These are phyloP conservation scores for Talaromyces trachyspermus DNA, from an alignment of 495 filamentous ascomycete species.

Conservation along the genomic window DNA sequence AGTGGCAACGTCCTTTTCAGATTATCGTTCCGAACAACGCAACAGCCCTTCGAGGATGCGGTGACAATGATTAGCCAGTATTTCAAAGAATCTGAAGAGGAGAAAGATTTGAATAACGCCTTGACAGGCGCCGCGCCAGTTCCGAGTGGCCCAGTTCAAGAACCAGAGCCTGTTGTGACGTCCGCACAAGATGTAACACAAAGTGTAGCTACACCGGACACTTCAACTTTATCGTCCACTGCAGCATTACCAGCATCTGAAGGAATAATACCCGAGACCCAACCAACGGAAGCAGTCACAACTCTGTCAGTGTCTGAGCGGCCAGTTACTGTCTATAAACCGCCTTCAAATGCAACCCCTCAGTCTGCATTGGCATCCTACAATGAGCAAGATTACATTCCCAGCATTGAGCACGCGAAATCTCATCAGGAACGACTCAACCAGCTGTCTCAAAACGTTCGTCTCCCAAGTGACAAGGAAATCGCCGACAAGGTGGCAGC, in stretches of 20 bases:
- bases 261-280: slow-evolving; percentile 16
- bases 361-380: slow-evolving; percentile 57
- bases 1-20: slow-evolving; percentile 71
- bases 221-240: slow-evolving; percentile 9
- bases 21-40: slow-evolving; percentile 65
- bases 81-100: slow-evolving; percentile 46
- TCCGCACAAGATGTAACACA: slow-evolving; percentile 13
- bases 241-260: slow-evolving; percentile 19
- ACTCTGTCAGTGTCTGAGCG: slow-evolving; percentile 25
- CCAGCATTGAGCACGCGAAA: slow-evolving; percentile 79
- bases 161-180: slow-evolving; percentile 12
- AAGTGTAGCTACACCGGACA: slow-evolving; percentile 1
- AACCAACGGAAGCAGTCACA: slow-evolving; percentile 12
- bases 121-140: not conserved
- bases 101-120: no score
- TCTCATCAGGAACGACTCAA: slow-evolving; percentile 68
- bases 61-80: slow-evolving; percentile 71
- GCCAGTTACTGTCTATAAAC: slow-evolving; percentile 64
- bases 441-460: slow-evolving; percentile 54
- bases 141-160: slow-evolving; percentile 1
- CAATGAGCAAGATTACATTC: slow-evolving; percentile 70
- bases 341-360: slow-evolving; percentile 66
- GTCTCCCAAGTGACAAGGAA: slow-evolving; percentile 45
- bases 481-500: slow-evolving; percentile 39
- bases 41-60: slow-evolving; percentile 75